phyloP scores from a whole-genome alignment of 1,284 basidiomycete species.

The Trichosporon sp. region DNA sequence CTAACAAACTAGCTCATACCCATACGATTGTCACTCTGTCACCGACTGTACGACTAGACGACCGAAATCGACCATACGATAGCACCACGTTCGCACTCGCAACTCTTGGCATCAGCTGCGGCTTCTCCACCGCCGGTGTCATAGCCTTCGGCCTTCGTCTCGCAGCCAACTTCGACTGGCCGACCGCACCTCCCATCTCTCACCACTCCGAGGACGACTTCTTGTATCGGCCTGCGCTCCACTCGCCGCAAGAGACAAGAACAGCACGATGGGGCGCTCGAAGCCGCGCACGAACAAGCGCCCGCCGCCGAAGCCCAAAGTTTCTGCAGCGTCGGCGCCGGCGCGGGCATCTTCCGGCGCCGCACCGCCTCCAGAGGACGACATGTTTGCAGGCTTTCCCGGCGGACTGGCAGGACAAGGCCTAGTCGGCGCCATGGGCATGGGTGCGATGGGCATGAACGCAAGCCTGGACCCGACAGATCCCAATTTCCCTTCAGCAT shows the following conservation, averaged over 20 bases:
- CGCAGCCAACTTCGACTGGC: not conserved
- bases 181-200: not conserved
- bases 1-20: not conserved
- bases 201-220: not conserved
- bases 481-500: slow-evolving; percentile 28
- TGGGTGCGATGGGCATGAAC: not conserved
- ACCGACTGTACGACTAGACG: not conserved
- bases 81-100: not conserved
- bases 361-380: slow-evolving; percentile 3
- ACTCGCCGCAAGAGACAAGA: not conserved
- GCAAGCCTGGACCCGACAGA: slow-evolving; percentile 24
- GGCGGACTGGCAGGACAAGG: slow-evolving; percentile 15
- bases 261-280: slow-evolving; percentile 36
- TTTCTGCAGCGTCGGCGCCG: not conserved
- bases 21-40: not conserved
- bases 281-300: slow-evolving; percentile 43
- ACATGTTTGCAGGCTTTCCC: not conserved
- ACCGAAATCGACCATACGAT: not conserved
- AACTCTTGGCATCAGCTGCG: too few species aligned
- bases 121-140: too few species aligned
- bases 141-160: too few species aligned
- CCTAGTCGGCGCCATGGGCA: slow-evolving; percentile 10
- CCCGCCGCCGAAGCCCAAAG: slow-evolving; percentile 20
- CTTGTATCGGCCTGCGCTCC: not conserved
- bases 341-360: not conserved